Evolutionary conservation across 2,329 filamentous ascomycete species (phyloP).

Genomic region (Ceratocystis huliohia): DNA sequence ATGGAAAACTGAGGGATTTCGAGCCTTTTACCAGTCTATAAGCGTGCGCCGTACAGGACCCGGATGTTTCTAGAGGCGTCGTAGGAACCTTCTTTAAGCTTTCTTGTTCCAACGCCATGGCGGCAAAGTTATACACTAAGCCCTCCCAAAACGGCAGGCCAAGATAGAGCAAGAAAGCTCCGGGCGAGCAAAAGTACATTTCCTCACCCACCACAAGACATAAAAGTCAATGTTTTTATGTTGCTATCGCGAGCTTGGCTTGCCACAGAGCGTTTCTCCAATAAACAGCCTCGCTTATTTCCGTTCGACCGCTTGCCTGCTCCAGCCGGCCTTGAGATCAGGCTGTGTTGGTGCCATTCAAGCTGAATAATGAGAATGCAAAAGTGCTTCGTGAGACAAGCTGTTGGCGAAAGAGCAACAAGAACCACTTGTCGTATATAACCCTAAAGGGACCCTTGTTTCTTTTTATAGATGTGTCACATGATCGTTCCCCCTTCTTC

Average conservation of each 20-base stretch:
- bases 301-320: not conserved
- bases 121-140: not conserved
- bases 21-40: not conserved
- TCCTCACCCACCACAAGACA: not conserved
- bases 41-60: not conserved
- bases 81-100: not conserved
- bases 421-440: too few species aligned
- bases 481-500: too few species aligned
- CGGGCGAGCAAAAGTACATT: not conserved
- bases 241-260: not conserved
- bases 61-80: not conserved
- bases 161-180: not conserved
- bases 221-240: not conserved
- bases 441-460: too few species aligned
- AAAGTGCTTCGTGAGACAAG: too few species aligned
- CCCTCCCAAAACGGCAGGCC: not conserved
- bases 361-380: too few species aligned
- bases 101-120: not conserved
- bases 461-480: too few species aligned
- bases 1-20: not conserved
- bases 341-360: not conserved
- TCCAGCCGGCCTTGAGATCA: not conserved
- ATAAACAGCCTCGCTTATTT: not conserved
- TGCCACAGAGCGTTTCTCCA: not conserved
- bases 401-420: too few species aligned